Evolutionary conservation across 108 stramenopile genomes (phyloP).

Genomic region (Cyclostephanos tholiformis): DNA sequence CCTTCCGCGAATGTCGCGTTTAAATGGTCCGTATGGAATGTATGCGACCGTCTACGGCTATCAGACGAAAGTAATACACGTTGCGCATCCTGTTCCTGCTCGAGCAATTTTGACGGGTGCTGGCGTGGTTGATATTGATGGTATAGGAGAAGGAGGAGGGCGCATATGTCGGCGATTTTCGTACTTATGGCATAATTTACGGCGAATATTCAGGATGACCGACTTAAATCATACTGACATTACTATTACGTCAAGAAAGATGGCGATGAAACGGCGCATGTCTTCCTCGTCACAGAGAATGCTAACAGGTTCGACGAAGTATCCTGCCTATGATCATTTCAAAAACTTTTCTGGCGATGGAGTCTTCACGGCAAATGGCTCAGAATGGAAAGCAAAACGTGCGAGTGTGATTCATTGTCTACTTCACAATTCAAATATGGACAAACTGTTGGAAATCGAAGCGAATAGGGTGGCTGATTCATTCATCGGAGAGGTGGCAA

Average conservation of each 20-base stretch:
- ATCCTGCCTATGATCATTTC: slow-evolving; percentile 93
- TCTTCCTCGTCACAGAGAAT: slow-evolving; percentile 23
- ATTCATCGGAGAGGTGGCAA: slow-evolving; percentile 37
- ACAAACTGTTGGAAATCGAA: slow-evolving; percentile 55
- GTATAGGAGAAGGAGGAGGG: background rate
- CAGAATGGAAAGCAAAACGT: slow-evolving; percentile 90
- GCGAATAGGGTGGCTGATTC: slow-evolving; percentile 66
- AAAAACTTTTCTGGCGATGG: slow-evolving; percentile 89
- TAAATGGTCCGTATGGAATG: slow-evolving; percentile 90
- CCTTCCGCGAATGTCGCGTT: slow-evolving; percentile 82
- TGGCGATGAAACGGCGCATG: slow-evolving; percentile 11
- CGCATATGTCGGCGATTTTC: background rate
- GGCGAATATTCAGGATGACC: background rate
- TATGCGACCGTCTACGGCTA: slow-evolving; percentile 94
- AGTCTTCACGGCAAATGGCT: slow-evolving; percentile 91
- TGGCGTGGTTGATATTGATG: slow-evolving; percentile 14
- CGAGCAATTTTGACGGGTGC: slow-evolving; percentile 56
- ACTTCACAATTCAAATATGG: slow-evolving; percentile 24
- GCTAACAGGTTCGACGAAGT: slow-evolving; percentile 70
- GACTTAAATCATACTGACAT: background rate
- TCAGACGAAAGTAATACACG: slow-evolving; percentile 81
- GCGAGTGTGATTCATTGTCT: slow-evolving; percentile 82
- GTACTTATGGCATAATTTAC: background rate
- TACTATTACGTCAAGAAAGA: slow-evolving; percentile 1
- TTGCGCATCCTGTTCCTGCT: slow-evolving; percentile 89